A percentile compares a stretch with the other conserved stretches of the same genome.
phyloP scores from a whole-genome alignment of 2,329 filamentous ascomycete species.

The Venturiaceae sp. region DNA sequence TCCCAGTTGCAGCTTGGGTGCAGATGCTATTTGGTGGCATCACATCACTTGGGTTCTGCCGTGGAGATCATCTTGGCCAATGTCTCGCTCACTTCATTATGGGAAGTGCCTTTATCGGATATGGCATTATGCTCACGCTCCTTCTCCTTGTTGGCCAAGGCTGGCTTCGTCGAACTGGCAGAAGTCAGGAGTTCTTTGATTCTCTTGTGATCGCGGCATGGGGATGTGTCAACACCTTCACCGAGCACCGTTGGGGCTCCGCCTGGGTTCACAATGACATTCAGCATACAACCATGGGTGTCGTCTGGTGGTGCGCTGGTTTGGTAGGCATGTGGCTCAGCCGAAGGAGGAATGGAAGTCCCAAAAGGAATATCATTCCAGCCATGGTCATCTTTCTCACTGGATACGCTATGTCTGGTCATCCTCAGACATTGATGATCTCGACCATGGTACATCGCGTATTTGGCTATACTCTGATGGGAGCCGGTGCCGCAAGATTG shows the following conservation, averaged over 20 bases:
- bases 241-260: conserved; percentile 87
- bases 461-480: conserved; percentile 95
- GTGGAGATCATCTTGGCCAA: conserved; percentile 82
- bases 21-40: conserved; percentile 97
- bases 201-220: conserved; percentile 82
- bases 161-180: conserved; percentile 72
- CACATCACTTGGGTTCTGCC: conserved; percentile 83
- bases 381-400: conserved; percentile 86
- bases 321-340: conserved; percentile 89
- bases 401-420: conserved; percentile 90
- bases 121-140: conserved; percentile 80
- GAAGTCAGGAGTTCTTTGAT: conserved; percentile 96
- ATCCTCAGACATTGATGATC: conserved; percentile 74
- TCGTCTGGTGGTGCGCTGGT: conserved; percentile 96
- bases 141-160: conserved; percentile 79
- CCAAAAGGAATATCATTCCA: conserved; percentile 88
- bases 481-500: conserved; percentile 70
- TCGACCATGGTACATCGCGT: conserved; percentile 81
- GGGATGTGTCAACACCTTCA: conserved; percentile 98
- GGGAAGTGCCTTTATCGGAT: conserved; percentile 92
- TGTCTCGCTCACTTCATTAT: conserved; percentile 98
- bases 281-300: conserved; percentile 98
- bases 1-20: conserved; percentile 80
- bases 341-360: conserved; percentile 68
- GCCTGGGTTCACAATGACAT: conserved; percentile 89